Percentiles rank a stretch among this genome's conserved stretches.
These are phyloP conservation scores for Backusella tarrabulga DNA, from an alignment of 192 early-diverging fungal genomes.

Conservation along the genomic window DNA sequence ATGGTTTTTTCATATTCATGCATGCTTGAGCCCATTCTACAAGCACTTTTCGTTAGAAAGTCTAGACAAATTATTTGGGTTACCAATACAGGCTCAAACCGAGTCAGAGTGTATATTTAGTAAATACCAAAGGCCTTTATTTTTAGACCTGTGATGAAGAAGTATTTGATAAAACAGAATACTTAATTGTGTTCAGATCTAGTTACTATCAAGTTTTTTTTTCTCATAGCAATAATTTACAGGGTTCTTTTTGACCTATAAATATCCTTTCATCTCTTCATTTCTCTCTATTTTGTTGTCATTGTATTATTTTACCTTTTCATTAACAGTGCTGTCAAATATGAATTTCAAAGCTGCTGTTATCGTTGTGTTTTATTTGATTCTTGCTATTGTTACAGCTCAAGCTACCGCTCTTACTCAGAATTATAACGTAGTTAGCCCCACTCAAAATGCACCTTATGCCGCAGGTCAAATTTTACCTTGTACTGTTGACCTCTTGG, in stretches of 20 bases:
- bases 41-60: no score
- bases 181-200: no score
- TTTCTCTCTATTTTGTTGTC: not conserved
- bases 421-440: constrained; percentile 24
- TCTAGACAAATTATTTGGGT: no score
- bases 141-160: no score
- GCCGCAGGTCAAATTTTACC: constrained; percentile 24
- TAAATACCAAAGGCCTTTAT: no score
- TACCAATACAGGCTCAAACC: no score
- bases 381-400: not conserved
- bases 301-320: not conserved
- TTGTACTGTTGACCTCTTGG: constrained; percentile 13
- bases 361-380: not conserved
- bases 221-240: no score
- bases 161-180: no score
- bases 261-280: not conserved
- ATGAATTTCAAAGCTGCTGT: not conserved
- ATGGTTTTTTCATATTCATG: no score
- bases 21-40: no score
- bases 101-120: no score
- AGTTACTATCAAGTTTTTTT: not conserved
- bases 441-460: constrained; percentile 24
- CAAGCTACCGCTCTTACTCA: constrained; percentile 17
- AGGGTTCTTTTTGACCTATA: not conserved
- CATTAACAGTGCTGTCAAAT: not conserved